These are phyloP conservation scores for Corylus avellana DNA, from an alignment of 306 rosid genomes.

Conservation along the genomic window DNA sequence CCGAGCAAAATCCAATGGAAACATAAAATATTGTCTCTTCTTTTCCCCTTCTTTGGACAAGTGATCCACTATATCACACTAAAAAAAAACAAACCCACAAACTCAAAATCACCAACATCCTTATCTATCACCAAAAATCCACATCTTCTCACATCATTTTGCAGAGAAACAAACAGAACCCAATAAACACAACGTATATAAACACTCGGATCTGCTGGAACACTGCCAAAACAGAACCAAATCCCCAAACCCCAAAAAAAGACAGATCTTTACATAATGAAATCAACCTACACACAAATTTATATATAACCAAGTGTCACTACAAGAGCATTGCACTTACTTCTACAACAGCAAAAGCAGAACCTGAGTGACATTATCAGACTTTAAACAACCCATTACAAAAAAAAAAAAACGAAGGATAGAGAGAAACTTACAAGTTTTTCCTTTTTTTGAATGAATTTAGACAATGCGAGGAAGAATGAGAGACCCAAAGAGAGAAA, in stretches of 20 bases:
- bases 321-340: too few relatives aligned
- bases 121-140: not conserved
- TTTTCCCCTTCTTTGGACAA: not conserved
- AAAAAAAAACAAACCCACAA: not conserved
- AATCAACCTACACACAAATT: too few relatives aligned
- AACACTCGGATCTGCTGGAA: not conserved
- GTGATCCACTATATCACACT: too few relatives aligned
- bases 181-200: not conserved
- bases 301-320: too few relatives aligned
- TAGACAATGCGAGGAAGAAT: too few relatives aligned
- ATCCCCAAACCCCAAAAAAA: not conserved
- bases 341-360: too few relatives aligned
- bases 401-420: too few relatives aligned
- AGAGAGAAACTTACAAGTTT: too few relatives aligned
- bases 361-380: too few relatives aligned
- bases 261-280: not conserved
- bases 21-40: not conserved
- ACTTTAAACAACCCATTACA: too few relatives aligned
- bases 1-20: not conserved
- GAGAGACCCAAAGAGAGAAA: too few relatives aligned
- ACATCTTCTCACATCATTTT: not conserved
- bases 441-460: too few relatives aligned
- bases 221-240: not conserved
- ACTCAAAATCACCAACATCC: not conserved
- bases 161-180: not conserved